A percentile compares a stretch with the other conserved stretches of the same genome.
Conservation (phyloP, 2,329 filamentous ascomycete genomes). For the Hansfordia pulvinata region DNA sequence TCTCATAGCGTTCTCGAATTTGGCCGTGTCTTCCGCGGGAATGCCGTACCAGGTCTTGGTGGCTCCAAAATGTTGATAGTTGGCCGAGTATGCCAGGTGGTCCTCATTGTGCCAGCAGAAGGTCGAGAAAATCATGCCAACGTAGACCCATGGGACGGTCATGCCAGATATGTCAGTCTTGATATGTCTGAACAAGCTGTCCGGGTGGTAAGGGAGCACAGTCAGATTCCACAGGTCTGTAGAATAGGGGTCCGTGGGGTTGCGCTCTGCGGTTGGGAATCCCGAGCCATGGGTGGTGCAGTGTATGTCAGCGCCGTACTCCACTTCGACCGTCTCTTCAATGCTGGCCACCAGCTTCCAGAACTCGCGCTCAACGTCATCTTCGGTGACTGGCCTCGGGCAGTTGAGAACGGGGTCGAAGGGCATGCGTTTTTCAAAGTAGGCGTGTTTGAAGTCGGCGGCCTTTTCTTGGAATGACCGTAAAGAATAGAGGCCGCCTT, state of each 20-base stretch:
- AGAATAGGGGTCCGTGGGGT: conserved; percentile 76
- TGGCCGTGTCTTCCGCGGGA: conserved; percentile 81
- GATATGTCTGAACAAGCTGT: conserved; percentile 92
- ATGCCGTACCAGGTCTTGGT: conserved; percentile 99
- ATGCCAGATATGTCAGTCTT: conserved; percentile 98
- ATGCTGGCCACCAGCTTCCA: conserved; percentile 90
- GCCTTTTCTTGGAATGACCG: conserved; percentile 95
- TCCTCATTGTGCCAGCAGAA: conserved; percentile 99
- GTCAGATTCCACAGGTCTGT: conserved; percentile 95
- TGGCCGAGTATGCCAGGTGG: conserved; percentile 93
- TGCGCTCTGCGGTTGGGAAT: conserved; percentile 86
- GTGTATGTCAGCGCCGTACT: conserved; percentile 96
- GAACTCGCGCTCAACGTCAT: conserved; percentile 92
- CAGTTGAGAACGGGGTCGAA: conserved; percentile 76
- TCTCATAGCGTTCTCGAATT: conserved; percentile 90
- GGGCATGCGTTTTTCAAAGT: conserved; percentile 84
- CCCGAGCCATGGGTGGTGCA: conserved; percentile 96
- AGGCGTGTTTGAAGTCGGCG: conserved; percentile 84
- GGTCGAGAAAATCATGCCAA: conserved; percentile 98
- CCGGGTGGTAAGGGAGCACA: conserved; percentile 75
- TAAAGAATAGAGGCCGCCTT: conserved; percentile 88
- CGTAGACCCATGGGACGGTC: conserved; percentile 98
- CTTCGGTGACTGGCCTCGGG: conserved; percentile 72
- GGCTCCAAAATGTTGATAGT: conserved; percentile 95
- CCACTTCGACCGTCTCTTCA: conserved; percentile 91